phyloP scores from a whole-genome alignment of 1,284 basidiomycete genomes.

The Rhizoctonia solani region DNA sequence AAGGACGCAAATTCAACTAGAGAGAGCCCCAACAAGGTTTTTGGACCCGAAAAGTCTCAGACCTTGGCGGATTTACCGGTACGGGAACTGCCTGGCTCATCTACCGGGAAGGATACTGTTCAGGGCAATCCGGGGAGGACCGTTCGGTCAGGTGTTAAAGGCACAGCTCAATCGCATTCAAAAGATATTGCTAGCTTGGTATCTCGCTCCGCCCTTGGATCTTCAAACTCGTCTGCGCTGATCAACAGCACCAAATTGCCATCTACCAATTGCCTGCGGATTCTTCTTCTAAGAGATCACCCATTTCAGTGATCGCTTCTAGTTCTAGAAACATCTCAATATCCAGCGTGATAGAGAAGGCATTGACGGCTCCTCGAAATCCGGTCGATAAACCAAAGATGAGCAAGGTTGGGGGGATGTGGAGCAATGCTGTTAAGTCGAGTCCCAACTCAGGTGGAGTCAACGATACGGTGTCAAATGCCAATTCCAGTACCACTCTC shows the following conservation, averaged over 20 bases:
- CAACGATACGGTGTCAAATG: background rate
- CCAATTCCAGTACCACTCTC: background rate
- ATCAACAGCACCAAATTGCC: no score
- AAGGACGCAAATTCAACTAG: background rate
- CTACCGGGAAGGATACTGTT: no score
- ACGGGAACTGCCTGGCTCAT: no score
- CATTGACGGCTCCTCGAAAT: background rate
- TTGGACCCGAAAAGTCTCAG: background rate
- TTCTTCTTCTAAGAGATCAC: background rate
- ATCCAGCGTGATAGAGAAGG: background rate
- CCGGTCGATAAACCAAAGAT: background rate
- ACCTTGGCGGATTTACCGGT: no score
- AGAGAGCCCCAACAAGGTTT: background rate
- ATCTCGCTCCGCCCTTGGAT: background rate
- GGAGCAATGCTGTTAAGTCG: background rate
- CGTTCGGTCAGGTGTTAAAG: background rate
- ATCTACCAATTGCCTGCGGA: no score
- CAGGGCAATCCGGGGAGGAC: background rate
- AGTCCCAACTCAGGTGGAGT: background rate
- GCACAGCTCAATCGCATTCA: background rate
- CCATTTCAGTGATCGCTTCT: no score
- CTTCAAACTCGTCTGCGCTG: no score
- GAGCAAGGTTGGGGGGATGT: background rate
- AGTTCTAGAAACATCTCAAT: background rate
- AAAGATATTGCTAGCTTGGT: background rate